phyloP scores from a whole-genome alignment of 305 asterid genomes.

The Solanum hybrid region DNA sequence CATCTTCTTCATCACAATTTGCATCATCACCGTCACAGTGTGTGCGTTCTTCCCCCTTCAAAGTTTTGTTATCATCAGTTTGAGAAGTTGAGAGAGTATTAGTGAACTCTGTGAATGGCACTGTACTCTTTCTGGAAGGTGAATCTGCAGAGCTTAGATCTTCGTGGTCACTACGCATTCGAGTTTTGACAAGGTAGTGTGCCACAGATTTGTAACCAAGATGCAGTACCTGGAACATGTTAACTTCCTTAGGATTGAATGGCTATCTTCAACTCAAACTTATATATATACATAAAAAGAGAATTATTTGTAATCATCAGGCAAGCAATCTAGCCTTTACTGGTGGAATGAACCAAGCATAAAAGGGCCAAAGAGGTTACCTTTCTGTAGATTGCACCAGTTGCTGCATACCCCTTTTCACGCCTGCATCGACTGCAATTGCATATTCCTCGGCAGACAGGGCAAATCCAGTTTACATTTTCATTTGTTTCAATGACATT shows the following conservation, averaged over 20 bases:
- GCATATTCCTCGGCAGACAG: constrained; percentile 68
- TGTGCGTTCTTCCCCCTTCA: background rate
- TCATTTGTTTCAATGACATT: constrained; percentile 48
- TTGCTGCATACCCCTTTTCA: constrained; percentile 54
- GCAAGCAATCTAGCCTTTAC: background rate
- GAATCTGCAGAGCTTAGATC: constrained; percentile 6
- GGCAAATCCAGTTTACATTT: constrained; percentile 57
- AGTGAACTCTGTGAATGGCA: background rate
- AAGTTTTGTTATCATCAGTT: background rate
- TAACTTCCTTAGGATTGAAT: background rate
- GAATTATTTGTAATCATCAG: background rate
- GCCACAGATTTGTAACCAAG: constrained; percentile 63
- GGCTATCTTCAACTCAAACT: background rate
- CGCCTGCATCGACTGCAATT: constrained; percentile 70
- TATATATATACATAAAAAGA: background rate
- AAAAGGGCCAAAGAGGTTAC: constrained; percentile 12
- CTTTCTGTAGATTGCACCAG: constrained; percentile 43
- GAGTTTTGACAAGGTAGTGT: constrained; percentile 45
- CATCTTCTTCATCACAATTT: background rate
- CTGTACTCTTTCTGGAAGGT: background rate
- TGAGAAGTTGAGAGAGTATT: background rate
- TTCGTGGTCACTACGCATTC: constrained; percentile 9
- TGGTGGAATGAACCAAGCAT: background rate
- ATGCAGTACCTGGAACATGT: constrained; percentile 23
- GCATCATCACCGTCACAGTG: background rate